Evolutionary conservation across 306 rosid species (phyloP), one percentile per base, ranked within the genome.

Genomic region (Acmispon strigosus): DNA sequence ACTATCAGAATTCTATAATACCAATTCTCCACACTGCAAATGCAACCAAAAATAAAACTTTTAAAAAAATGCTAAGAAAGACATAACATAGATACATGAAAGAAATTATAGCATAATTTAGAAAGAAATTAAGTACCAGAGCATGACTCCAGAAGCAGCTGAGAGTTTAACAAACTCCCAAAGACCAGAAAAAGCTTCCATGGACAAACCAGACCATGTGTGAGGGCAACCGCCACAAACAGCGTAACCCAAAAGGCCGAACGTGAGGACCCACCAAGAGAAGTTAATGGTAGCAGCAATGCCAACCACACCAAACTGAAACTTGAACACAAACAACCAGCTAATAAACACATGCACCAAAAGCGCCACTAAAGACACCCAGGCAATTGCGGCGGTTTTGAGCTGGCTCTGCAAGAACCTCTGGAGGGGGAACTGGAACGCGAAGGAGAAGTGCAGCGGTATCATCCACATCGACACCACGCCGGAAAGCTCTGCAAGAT

Each of bases 21-120:
- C 96, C 98, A 92, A 57, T 78, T 92, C 85, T 92, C 96, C 86
- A 88, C 69, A 81, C 96, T 92, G 82, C 43, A 76, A 32, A 51
- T n/a, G 22, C 20, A 58, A 44, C 61, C n/a, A 10, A 6, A 24
- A 48, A 14, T 19, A 9, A 14, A 6, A 6, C n/a, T n/a, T n/a
- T 15, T 24, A 10, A 1, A 44, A 15, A 3, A 17, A 15, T 3
- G 18, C 14, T 29, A 13, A 8, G 13, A 1, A 58, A 48, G 5
- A 56, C 10, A 71, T 22, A n/a, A n/a, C n/a, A n/a, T n/a, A n/a
- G n/a, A n/a, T n/a, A n/a, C n/a, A n/a, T n/a, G n/a, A n/a, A n/a
- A n/a, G n/a, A n/a, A n/a, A n/a, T n/a, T n/a, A n/a, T n/a, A n/a
- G n/a, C n/a, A n/a, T n/a, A n/a, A n/a, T n/a, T n/a, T n/a, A n/a